Percentiles rank a stretch among this genome's conserved stretches.
Conservation (phyloP, 306 rosid genomes). For the Begonia fuchsioides region DNA sequence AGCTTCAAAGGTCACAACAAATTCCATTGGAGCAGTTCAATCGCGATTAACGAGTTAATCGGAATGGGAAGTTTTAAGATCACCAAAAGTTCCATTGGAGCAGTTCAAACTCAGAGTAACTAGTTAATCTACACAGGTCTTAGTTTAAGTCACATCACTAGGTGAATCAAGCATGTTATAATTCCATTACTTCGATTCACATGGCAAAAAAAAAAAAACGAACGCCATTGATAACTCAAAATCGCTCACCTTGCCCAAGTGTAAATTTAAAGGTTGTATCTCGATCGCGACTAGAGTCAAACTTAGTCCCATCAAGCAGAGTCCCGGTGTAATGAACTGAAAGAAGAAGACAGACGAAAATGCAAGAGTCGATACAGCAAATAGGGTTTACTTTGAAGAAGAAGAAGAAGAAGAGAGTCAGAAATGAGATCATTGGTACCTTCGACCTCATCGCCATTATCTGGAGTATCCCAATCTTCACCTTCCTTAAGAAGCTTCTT, state of each 20-base stretch:
- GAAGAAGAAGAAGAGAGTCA: neutral
- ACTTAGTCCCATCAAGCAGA: conserved; percentile 61
- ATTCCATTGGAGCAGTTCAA: too few relatives aligned
- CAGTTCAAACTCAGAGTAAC: neutral
- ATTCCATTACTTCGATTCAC: too few relatives aligned
- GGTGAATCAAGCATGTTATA: too few relatives aligned
- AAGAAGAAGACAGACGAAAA: conserved; percentile 1
- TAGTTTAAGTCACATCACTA: neutral
- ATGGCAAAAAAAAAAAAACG: neutral
- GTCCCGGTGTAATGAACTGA: conserved; percentile 78
- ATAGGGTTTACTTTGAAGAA: neutral
- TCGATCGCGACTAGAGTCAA: conserved; percentile 72
- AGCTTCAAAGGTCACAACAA: too few relatives aligned
- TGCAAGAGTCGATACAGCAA: neutral
- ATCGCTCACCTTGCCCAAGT: conserved; percentile 49
- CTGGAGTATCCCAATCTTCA: conserved; percentile 58
- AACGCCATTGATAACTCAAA: neutral
- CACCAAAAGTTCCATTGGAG: neutral
- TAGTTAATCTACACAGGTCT: neutral
- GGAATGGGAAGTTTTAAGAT: neutral
- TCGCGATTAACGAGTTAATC: neutral
- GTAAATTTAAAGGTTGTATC: conserved; percentile 62
- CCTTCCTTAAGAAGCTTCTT: conserved; percentile 73
- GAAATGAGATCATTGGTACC: conserved; percentile 11
- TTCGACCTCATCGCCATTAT: conserved; percentile 63